Percentiles rank a stretch among this genome's conserved stretches.
Conservation (phyloP, 2,329 filamentous ascomycete species). For the Pyrenochaeta sp. region DNA sequence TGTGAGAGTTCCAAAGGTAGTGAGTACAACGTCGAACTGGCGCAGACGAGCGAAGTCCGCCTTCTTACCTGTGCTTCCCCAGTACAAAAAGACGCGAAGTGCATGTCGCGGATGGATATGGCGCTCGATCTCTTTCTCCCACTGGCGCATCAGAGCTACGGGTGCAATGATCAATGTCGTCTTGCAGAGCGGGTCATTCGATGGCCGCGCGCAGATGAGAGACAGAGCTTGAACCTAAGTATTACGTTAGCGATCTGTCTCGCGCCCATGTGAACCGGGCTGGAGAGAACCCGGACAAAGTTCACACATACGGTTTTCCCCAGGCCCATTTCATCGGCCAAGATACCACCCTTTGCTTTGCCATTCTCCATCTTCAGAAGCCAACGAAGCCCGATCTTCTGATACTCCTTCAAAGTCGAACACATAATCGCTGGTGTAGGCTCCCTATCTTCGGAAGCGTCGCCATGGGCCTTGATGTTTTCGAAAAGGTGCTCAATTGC, state of each 20-base stretch:
- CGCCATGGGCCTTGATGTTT: constrained; percentile 39
- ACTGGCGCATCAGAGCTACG: constrained; percentile 81
- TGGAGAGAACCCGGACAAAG: neutral
- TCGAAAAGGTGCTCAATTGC: constrained; percentile 41
- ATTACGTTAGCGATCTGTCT: neutral
- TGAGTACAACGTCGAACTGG: constrained; percentile 76
- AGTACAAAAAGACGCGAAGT: constrained; percentile 73
- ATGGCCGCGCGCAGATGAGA: constrained; percentile 74
- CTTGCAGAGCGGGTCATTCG: constrained; percentile 64
- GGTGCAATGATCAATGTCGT: constrained; percentile 86
- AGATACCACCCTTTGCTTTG: constrained; percentile 75
- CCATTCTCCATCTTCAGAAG: constrained; percentile 77
- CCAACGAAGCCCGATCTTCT: constrained; percentile 80
- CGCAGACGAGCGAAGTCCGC: constrained; percentile 66
- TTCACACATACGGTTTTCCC: constrained; percentile 72
- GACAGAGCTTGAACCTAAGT: constrained; percentile 71
- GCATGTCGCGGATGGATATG: constrained; percentile 69
- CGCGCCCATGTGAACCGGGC: neutral
- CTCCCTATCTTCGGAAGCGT: constrained; percentile 64
- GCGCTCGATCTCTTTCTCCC: constrained; percentile 78
- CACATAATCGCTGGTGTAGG: constrained; percentile 74
- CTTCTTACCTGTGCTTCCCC: constrained; percentile 65
- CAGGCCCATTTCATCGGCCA: constrained; percentile 72
- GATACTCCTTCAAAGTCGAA: constrained; percentile 78
- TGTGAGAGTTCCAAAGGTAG: constrained; percentile 77